These are phyloP conservation scores for Schizophyllum amplum DNA, from an alignment of 1,284 basidiomycete species.

Conservation along the genomic window DNA sequence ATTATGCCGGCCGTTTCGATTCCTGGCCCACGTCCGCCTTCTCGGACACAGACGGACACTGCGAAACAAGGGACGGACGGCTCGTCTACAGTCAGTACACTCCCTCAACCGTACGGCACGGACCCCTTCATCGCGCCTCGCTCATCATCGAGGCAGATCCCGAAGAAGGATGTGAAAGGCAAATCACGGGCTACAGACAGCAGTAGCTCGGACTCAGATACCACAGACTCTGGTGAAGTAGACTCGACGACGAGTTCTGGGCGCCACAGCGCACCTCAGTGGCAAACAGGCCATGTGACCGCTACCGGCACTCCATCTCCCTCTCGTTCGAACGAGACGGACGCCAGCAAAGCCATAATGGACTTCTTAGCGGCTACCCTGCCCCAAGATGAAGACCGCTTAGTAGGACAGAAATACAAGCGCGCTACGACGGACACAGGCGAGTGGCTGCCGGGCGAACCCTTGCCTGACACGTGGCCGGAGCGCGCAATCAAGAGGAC, in stretches of 20 bases:
- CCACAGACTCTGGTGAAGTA: neutral
- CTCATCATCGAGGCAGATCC: neutral
- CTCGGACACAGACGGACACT: neutral
- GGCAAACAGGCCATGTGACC: no score
- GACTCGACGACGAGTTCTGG: neutral
- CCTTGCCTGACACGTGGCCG: neutral
- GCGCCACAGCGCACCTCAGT: no score
- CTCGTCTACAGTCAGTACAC: neutral
- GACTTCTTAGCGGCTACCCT: neutral
- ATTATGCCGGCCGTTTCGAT: neutral
- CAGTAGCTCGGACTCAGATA: neutral
- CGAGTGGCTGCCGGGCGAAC: neutral
- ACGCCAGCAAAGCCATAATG: neutral
- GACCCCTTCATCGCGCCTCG: neutral
- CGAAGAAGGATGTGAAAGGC: neutral
- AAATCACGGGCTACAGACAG: neutral
- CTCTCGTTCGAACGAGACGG: neutral
- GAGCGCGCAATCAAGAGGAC: neutral
- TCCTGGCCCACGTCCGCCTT: neutral
- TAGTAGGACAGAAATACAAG: neutral
- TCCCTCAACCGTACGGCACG: no score
- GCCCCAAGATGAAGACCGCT: neutral
- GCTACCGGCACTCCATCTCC: no score
- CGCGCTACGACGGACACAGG: neutral
- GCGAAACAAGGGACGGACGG: neutral